Base-by-base conservation (phyloP, 2,329 filamentous ascomycete species). In the Aureobasidium pullulans region DNA sequence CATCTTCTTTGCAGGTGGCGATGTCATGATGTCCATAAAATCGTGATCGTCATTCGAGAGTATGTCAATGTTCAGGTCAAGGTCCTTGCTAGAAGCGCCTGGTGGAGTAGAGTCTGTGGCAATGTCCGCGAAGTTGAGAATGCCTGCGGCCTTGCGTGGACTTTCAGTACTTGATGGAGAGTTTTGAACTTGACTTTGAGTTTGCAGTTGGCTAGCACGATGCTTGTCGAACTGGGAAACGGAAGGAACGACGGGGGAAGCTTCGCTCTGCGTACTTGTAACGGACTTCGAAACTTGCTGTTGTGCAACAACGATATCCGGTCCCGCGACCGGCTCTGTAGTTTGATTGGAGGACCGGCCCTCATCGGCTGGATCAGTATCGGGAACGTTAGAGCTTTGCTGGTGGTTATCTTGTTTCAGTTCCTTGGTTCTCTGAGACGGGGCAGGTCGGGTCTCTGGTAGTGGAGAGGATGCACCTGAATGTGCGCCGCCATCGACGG, bases 31-130 rank as follows among this genome's bases (percentile, higher is more conserved):
- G 1, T 66, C 65, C 16, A 72, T 65, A 40, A 70, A 67, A 6
- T 68, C 63, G 13, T 72, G 67, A 44, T 76, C 75, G 61, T 69
- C 74, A 64, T 58, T 73, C 32, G 63, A 73, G 62, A 73, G 65
- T 28, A 74, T 65, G 52, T 71, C 65, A 39, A 73, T 62, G 43
- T 71, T 67, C 8, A 74, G 61, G 37, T 69, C 66, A 3, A 65
- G 61, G 13, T 68, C 65, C 9, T 64, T 68, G 43, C 31, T 29
- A 16, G 63, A 61, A 8, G 69, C 70, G 16, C 62, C 60, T 6
- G 62, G 63, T 11, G 65, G 63, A 10, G 64, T 65, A 10, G 65
- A 61, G 16, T 65, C 67, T 10, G 61, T 65, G 19, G 68, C 64
- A 11, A 72, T 70, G 13, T 71, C 70, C 13, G 65, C 65, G 42